These are phyloP conservation scores for Xerocomus brunneocitrinus DNA, from an alignment of 768 basidiomycete species.

Conservation along the genomic window DNA sequence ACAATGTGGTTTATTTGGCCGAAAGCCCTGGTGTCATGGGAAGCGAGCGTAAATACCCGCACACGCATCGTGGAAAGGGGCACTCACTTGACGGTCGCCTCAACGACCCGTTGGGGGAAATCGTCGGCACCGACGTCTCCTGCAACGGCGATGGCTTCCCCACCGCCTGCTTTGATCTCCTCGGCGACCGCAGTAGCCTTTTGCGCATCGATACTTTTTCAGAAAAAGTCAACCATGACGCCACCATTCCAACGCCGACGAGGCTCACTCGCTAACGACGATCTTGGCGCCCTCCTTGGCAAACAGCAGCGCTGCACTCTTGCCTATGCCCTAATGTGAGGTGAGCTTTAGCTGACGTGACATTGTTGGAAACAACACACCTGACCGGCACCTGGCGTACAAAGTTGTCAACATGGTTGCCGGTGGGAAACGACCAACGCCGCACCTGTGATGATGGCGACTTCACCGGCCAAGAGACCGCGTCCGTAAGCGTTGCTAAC, in stretches of 20 bases:
- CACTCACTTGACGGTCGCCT: slow-evolving; percentile 71
- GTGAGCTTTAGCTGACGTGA: background rate
- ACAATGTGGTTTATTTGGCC: slow-evolving; percentile 86
- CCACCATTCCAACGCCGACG: background rate
- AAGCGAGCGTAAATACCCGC: background rate
- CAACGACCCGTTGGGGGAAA: slow-evolving; percentile 74
- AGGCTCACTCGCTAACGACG: slow-evolving; percentile 71
- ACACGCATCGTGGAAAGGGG: slow-evolving; percentile 2
- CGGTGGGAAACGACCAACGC: slow-evolving; percentile 19
- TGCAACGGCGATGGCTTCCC: slow-evolving; percentile 66
- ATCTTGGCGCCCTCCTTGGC: slow-evolving; percentile 85
- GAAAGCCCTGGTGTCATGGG: slow-evolving; percentile 58
- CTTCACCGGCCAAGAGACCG: slow-evolving; percentile 70
- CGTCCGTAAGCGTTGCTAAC: slow-evolving; percentile 46
- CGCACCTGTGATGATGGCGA: slow-evolving; percentile 82
- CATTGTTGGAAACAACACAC: slow-evolving; percentile 30
- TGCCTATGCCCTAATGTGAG: slow-evolving; percentile 63
- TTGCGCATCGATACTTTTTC: slow-evolving; percentile 61
- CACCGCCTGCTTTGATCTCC: slow-evolving; percentile 71
- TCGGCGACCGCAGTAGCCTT: slow-evolving; percentile 61
- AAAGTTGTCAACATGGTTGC: background rate
- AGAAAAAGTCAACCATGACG: slow-evolving; percentile 1
- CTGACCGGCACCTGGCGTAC: slow-evolving; percentile 66
- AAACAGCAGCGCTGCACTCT: slow-evolving; percentile 68
- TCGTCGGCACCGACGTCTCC: slow-evolving; percentile 83